These are phyloP conservation scores for Rasamsonia emersonii DNA, from an alignment of 2,329 filamentous ascomycete species.

Conservation along the genomic window DNA sequence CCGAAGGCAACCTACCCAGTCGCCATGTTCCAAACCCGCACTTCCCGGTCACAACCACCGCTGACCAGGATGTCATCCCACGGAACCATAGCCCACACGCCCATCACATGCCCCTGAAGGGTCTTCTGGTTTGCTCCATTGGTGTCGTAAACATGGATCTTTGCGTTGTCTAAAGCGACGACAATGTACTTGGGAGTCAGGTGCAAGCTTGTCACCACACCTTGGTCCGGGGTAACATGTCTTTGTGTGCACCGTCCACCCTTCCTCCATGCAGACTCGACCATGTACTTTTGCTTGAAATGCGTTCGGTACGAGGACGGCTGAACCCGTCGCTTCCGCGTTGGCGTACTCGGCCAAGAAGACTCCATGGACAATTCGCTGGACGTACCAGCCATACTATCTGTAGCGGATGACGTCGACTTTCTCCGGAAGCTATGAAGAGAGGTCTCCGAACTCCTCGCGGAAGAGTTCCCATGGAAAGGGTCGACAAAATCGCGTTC, in stretches of 20 bases:
- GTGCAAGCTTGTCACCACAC: slow-evolving; percentile 92
- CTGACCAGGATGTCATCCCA: slow-evolving; percentile 94
- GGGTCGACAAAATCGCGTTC: slow-evolving; percentile 28
- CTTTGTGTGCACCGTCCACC: slow-evolving; percentile 75
- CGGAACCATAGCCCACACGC: slow-evolving; percentile 98
- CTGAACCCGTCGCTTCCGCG: slow-evolving; percentile 47
- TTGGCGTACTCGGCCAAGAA: slow-evolving; percentile 21
- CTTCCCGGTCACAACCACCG: slow-evolving; percentile 92
- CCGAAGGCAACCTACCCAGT: slow-evolving; percentile 57
- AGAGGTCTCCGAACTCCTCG: slow-evolving; percentile 13
- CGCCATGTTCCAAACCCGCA: slow-evolving; percentile 91
- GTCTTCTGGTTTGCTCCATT: slow-evolving; percentile 82
- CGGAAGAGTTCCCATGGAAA: slow-evolving; percentile 20
- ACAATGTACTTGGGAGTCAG: slow-evolving; percentile 95
- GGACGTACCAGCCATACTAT: slow-evolving; percentile 40
- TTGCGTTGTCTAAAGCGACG: slow-evolving; percentile 92
- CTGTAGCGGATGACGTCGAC: slow-evolving; percentile 32
- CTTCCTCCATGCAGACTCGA: slow-evolving; percentile 92
- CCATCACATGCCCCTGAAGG: slow-evolving; percentile 93
- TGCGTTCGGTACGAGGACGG: slow-evolving; percentile 86
- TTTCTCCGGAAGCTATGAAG: slow-evolving; percentile 17
- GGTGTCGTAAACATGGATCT: slow-evolving; percentile 96
- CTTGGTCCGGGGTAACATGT: slow-evolving; percentile 92
- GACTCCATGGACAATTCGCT: slow-evolving; percentile 25
- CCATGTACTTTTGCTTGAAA: slow-evolving; percentile 95